A percentile compares a stretch with the other conserved stretches of the same genome.
Evolutionary conservation across 2,329 filamentous ascomycete species (phyloP).

Genomic region (Parascedosporium putredinis): DNA sequence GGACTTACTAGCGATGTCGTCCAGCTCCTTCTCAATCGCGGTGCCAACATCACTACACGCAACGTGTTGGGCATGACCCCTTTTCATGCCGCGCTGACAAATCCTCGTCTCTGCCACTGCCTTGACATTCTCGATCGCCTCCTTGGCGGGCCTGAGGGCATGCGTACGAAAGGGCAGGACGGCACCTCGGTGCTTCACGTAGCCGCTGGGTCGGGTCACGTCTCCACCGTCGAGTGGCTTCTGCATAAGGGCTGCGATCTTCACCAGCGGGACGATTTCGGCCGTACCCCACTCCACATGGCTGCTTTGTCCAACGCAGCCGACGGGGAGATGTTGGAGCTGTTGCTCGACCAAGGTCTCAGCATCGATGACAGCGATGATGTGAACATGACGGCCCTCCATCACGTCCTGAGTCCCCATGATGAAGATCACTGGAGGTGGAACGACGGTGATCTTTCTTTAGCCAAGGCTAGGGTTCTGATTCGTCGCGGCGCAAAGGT

Average conservation of each 20-base stretch:
- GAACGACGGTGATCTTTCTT: neutral
- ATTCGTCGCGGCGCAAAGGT: constrained; percentile 2
- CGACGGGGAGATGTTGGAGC: neutral
- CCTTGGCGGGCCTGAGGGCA: neutral
- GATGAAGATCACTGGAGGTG: neutral
- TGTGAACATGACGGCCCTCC: neutral
- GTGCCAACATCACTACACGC: neutral
- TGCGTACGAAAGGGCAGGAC: neutral
- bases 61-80: neutral
- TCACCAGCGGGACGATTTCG: neutral
- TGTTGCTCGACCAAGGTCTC: too few species aligned
- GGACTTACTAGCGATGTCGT: neutral
- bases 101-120: neutral
- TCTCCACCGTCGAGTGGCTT: constrained; percentile 3
- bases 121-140: neutral
- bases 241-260: neutral
- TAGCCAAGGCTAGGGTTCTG: constrained; percentile 2
- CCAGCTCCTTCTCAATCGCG: neutral
- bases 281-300: neutral
- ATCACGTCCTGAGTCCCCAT: constrained; percentile 3
- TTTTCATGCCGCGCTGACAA: neutral
- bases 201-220: neutral
- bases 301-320: neutral
- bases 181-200: neutral
- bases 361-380: neutral